These are phyloP conservation scores for Daldinia grandis DNA, from an alignment of 495 filamentous ascomycete species.

Conservation along the genomic window DNA sequence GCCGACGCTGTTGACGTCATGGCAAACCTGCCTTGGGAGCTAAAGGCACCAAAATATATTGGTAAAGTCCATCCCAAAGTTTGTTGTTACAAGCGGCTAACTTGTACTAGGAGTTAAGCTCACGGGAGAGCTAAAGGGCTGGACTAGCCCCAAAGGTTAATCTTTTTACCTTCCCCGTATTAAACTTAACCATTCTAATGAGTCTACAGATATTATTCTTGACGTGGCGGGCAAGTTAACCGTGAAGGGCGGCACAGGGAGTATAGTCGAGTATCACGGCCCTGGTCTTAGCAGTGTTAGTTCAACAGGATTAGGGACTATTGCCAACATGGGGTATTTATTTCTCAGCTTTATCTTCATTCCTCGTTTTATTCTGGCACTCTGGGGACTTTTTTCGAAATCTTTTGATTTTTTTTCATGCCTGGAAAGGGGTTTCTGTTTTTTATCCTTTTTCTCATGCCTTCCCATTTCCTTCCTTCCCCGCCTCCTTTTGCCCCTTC, in stretches of 20 bases:
- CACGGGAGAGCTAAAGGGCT: conserved; percentile 88
- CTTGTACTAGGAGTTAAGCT: conserved; percentile 67
- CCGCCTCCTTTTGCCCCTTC: background rate
- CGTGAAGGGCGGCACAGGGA: conserved; percentile 97
- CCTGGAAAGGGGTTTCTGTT: too few relatives aligned
- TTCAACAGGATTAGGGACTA: conserved; percentile 72
- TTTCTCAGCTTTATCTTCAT: conserved; percentile 14
- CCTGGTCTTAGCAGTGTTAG: conserved; percentile 77
- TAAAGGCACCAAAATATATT: conserved; percentile 97
- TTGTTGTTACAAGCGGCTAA: background rate
- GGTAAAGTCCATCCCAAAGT: conserved; percentile 53
- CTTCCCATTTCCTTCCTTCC: background rate
- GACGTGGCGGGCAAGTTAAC: conserved; percentile 98
- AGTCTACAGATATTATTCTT: conserved; percentile 82
- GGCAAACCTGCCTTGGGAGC: conserved; percentile 96
- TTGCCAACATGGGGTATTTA: conserved; percentile 73
- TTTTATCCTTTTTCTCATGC: background rate
- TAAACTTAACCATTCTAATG: background rate
- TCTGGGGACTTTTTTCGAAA: background rate
- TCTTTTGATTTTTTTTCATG: background rate
- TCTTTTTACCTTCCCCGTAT: conserved; percentile 3
- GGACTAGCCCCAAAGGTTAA: conserved; percentile 88
- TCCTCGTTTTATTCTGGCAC: background rate
- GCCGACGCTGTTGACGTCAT: conserved; percentile 99
- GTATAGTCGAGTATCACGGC: conserved; percentile 95